phyloP scores from a whole-genome alignment of 257 asterid species.

The Solanum corneliomulleri region DNA sequence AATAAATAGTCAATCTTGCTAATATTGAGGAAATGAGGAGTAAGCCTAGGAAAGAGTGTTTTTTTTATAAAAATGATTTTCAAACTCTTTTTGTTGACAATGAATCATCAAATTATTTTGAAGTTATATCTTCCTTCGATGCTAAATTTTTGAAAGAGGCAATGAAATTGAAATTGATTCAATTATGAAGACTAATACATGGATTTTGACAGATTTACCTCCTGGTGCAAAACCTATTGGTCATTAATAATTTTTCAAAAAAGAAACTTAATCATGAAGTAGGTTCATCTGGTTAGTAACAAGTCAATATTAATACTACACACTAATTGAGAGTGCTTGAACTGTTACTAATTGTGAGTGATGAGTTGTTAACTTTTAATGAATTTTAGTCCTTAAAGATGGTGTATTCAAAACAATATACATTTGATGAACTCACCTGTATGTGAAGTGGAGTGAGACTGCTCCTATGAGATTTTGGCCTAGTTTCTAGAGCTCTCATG shows the following conservation, averaged over 20 bases:
- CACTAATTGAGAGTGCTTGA: not conserved
- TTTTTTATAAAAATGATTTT: too few species aligned
- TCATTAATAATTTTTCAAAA: too few species aligned
- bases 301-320: not conserved
- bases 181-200: not conserved
- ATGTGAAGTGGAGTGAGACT: not conserved
- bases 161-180: not conserved
- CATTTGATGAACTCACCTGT: not conserved
- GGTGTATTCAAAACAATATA: not conserved
- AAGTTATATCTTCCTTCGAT: not conserved
- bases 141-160: not conserved
- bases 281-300: not conserved
- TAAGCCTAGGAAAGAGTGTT: not conserved
- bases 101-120: not conserved
- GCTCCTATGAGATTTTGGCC: not conserved
- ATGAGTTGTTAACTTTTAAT: not conserved
- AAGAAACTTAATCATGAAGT: not conserved
- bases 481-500: not conserved
- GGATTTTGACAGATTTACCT: not conserved
- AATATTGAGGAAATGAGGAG: not conserved
- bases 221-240: not conserved
- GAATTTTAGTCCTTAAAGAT: not conserved
- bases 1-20: not conserved
- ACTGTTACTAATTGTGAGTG: not conserved
- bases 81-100: not conserved